Evolutionary conservation across 345 rosid genomes (phyloP).

Genomic region (Eucalyptus globulus): DNA sequence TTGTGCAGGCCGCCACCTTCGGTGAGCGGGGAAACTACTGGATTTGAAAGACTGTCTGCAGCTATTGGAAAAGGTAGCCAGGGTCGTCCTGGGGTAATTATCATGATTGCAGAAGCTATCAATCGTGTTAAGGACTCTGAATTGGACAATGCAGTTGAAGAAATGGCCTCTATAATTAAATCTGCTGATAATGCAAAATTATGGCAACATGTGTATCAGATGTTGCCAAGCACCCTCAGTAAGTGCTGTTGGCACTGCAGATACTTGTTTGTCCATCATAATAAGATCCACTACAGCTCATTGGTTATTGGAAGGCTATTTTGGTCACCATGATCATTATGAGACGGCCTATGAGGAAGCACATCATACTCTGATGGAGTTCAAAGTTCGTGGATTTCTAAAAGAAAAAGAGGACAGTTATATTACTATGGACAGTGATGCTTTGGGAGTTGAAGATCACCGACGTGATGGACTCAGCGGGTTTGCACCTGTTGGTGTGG

Average conservation of each 20-base stretch:
- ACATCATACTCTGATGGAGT: conserved; percentile 36
- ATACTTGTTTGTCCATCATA: not conserved
- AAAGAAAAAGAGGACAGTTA: conserved; percentile 34
- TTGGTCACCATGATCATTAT: conserved; percentile 20
- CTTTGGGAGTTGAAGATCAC: conserved; percentile 5
- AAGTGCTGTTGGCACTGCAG: not conserved
- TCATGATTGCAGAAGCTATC: not conserved
- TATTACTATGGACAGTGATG: conserved; percentile 23
- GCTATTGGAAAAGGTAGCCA: not conserved
- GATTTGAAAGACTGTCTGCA: not conserved
- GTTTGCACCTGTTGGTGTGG: conserved; percentile 14
- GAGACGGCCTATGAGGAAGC: conserved; percentile 29
- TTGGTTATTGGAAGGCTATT: conserved; percentile 63
- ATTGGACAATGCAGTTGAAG: not conserved
- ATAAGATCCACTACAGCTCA: not conserved
- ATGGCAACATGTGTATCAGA: not conserved
- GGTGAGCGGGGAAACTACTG: not conserved
- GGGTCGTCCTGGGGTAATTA: not conserved
- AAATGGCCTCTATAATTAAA: not conserved
- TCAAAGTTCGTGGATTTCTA: conserved; percentile 29
- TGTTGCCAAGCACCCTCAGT: not conserved
- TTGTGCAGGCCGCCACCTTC: no score
- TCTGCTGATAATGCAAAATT: not conserved
- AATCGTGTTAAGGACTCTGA: not conserved
- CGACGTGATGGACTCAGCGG: conserved; percentile 4